Base-by-base conservation (phyloP, 148 eudicot genomes). In the Camellia lanceoleosa region DNA sequence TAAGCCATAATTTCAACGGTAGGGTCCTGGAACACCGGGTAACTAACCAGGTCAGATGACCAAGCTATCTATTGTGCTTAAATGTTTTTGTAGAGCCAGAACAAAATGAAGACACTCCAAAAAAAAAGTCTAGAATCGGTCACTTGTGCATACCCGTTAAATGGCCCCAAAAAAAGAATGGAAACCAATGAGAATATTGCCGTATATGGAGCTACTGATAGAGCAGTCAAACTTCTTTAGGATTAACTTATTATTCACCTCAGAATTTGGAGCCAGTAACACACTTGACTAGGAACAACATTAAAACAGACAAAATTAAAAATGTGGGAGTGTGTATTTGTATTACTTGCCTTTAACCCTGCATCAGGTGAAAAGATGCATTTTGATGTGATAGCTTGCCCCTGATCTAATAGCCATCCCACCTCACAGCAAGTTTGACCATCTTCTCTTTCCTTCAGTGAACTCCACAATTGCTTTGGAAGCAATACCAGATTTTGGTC, bases 381-480 rank as follows among this genome's bases (percentile, higher is more conserved):
- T 88, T 91, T 92, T 68, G 99, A 94, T 77, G 99, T 88, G 51
- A 92, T 82, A 75, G 94, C 90, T 46, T 79, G 84, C 41, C 94
- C 95, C 5, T 82, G 77, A 67, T 87, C 91, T 74, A 94, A 78
- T 78, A 97, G 79, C 98, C 99, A 92, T 68, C 99, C 99, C 23
- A 84, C 94, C 85, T 94, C 95, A 63, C 86, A 93, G 86, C 83
- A 85, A 71, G 86, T 92, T 81, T 85, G 93, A 18, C 89, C 92
- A 61, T 84, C 81, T 23, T 81, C 93, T 19, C 70, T 74, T 78
- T 84, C 87, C 68, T 81, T 84, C 49, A 92, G 52, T 10, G 97
- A 94, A 84, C 93, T 90, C 98, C 99, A 97, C 58, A 97, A 78
- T 51, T 91, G 90, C 78, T 88, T 87, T 3, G 99, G 98, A 20